Base-by-base conservation (phyloP, 352 stramenopile species). In the Globisporangium emineosum region DNA sequence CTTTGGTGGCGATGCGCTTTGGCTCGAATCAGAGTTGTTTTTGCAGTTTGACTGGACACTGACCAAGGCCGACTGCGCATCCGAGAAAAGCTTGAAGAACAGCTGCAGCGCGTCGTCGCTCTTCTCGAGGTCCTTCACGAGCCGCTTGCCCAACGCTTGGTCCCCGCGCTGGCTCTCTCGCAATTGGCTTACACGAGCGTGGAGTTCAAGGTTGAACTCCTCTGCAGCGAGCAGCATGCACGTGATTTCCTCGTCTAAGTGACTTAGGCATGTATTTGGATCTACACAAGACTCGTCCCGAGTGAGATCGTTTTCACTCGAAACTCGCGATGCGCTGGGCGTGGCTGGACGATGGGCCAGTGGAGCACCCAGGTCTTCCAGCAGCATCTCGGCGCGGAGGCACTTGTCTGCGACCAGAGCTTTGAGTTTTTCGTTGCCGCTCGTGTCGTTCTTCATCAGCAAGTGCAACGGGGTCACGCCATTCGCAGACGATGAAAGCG, bases 221-320 rank as follows among this genome's bases (percentile, higher is more conserved):
- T 90, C 81, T 15, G 76, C 70, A 13, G 67, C 69, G n/a, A 90
- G 61, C 37, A 90, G 70, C n/a, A 79, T 72, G 55, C 78, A 90
- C 15, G 68, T 67, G 2, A 72, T 65, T 5, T 55, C 57, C 1
- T 70, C 19, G 10, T 64, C 21, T 15, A 21, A 10, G 12, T 35
- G 32, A 9, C 29, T 42, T 70, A 23, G 23, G 1, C 27, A 42
- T 15, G 51, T 42, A 9, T 32, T 40, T 13, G 51, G 29, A 57
- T 42, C 35, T 13, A 57, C n/a, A 21, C 45, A 35, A 13, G 42
- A 40, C 10, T 70, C 55, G 27, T 8, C n/a, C 19, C 15, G 33
- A 32, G 8, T n/a, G 6, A 27, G 29, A 25, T 60, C 40, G 6
- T 30, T 7, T 17, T 30, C 37, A 13, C 3, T 32, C 13, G 27